phyloP scores from a whole-genome alignment of 2,329 filamentous ascomycete species.

The Lecanicillium sp. region DNA sequence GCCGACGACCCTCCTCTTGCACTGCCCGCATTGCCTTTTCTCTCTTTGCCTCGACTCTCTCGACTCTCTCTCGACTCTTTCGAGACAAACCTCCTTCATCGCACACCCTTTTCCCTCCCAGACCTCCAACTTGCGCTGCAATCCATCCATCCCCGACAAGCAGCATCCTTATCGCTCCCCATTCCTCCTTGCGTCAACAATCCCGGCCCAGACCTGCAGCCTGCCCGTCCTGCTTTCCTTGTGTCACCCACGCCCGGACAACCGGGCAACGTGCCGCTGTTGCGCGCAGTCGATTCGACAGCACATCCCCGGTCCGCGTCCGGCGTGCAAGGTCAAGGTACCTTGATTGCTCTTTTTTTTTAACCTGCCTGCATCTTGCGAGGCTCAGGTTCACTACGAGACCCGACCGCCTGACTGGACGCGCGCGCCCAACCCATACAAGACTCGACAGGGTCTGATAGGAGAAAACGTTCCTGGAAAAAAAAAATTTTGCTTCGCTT shows the following conservation, averaged over 20 bases:
- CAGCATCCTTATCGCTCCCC: neutral
- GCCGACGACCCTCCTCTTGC: neutral
- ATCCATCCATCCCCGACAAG: too few species aligned
- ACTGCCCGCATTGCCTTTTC: neutral
- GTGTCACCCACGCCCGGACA: conserved; percentile 8
- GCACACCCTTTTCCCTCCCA: neutral
- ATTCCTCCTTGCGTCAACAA: neutral
- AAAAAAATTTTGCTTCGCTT: too few species aligned
- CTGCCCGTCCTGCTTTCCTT: neutral
- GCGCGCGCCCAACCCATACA: too few species aligned
- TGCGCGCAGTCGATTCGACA: conserved; percentile 4
- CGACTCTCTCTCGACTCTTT: too few species aligned
- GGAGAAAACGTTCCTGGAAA: too few species aligned
- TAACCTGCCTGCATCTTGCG: too few species aligned
- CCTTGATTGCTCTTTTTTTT: too few species aligned
- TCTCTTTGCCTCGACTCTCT: too few species aligned
- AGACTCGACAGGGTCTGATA: too few species aligned
- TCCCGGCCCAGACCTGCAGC: conserved; percentile 8
- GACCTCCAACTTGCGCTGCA: neutral
- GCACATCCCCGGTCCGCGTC: neutral
- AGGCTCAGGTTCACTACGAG: too few species aligned
- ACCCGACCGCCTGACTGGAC: too few species aligned
- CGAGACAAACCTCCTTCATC: neutral
- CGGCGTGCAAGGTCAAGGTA: neutral
- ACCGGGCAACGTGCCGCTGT: conserved; percentile 8